Evolutionary conservation across 768 basidiomycete species (phyloP), one percentile per base, ranked within the genome.

Genomic region (Stropharia rugosoannulata): DNA sequence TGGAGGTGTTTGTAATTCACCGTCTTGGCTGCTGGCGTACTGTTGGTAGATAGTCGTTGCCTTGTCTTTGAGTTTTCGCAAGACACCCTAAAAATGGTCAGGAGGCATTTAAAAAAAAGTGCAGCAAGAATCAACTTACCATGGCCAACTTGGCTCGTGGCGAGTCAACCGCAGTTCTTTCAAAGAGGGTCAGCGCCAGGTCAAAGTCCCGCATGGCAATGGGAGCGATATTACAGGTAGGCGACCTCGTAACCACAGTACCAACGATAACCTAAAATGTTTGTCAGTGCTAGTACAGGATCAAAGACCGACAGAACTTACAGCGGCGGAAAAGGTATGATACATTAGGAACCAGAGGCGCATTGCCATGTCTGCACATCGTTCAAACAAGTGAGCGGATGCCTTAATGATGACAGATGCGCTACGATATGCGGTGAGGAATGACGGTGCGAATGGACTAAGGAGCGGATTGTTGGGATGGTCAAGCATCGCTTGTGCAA

Each of bases 211-310:
- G 59, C 43, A 83, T 68, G 0, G 84, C 83, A 56, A 75, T 77
- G 0, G 75, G 59, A 0, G 83, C 79, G 18, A 84, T 72, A 40
- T 71, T 78, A 3, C 76, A 82, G 46, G 68, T 74, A 1, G 84
- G 83, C 6, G 77, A 79, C 13, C 80, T 76, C 1, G 80, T 80
- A n/a, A 84, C 81, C n/a, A 85, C 77, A 2, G 81, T 81, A 2
- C 83, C 83, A 1, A 80, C 77, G 49, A 83, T 79, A 11, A 85
- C 71, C 86, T 87, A 57, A 5, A 22, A 13, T 6, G 32, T 22
- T 39, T 19, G 12, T 15, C 15, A 22, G 32, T 37, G 13, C 44
- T 42, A 42, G 18, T n/a, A 16, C 4, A 8, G n/a, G 15, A 18
- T 25, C 43, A 44, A 5, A 18, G 3, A n/a, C 19, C 11, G 36